Percentiles rank a stretch among this genome's conserved stretches.
Conservation (phyloP, 306 rosid species). For the Adenanthera pavonina region DNA sequence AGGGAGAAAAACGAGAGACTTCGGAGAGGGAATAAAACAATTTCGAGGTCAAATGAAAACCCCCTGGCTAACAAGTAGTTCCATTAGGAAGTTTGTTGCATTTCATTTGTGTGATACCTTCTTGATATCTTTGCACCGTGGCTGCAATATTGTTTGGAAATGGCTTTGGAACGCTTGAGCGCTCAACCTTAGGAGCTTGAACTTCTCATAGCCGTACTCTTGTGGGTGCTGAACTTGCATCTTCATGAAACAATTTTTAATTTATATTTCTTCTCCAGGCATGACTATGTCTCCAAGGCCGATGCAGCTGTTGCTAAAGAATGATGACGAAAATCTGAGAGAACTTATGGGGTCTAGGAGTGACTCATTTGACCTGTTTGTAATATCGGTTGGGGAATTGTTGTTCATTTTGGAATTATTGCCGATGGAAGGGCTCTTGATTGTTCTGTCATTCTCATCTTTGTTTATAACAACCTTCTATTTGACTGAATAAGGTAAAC, state of each 20-base stretch:
- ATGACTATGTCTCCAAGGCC: conserved; percentile 70
- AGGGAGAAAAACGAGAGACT: neutral
- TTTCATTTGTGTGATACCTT: conserved; percentile 15
- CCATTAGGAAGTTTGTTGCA: neutral
- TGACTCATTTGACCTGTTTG: conserved; percentile 18
- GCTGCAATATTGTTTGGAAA: conserved; percentile 9
- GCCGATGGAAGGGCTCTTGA: conserved; percentile 11
- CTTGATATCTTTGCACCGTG: conserved; percentile 5
- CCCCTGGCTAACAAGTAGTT: neutral
- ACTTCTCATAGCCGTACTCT: neutral
- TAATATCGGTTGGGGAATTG: conserved; percentile 22
- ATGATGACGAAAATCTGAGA: conserved; percentile 63
- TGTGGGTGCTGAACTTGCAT: conserved; percentile 26
- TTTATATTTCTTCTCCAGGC: conserved; percentile 57
- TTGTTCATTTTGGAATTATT: conserved; percentile 31
- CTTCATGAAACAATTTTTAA: conserved; percentile 32
- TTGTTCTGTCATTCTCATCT: conserved; percentile 1
- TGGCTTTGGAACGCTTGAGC: too few relatives aligned
- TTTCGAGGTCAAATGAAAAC: conserved; percentile 21
- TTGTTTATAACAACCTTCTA: neutral
- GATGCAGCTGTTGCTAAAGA: conserved; percentile 61
- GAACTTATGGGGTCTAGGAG: conserved; percentile 24
- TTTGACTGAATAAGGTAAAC: conserved; percentile 39
- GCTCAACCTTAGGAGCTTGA: neutral
- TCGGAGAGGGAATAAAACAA: neutral